Percentiles rank a stretch among this genome's conserved stretches.
Conservation (phyloP, 2,329 filamentous ascomycete species). For the Boeremia exigua region DNA sequence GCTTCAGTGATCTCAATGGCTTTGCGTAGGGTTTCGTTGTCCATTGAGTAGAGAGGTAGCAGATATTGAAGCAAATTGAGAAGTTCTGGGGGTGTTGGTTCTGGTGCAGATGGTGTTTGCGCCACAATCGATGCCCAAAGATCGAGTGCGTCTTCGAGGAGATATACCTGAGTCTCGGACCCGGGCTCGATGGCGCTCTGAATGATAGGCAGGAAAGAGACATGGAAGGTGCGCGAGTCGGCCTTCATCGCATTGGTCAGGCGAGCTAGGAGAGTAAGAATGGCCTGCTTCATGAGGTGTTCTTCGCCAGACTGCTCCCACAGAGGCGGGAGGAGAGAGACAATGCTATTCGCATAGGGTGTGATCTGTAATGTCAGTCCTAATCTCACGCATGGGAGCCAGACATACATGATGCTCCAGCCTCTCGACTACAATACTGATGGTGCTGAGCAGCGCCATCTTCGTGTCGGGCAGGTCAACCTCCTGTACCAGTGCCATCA, state of each 20-base stretch:
- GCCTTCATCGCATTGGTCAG: constrained; percentile 85
- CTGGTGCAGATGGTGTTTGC: constrained; percentile 57
- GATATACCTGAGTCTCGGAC: constrained; percentile 69
- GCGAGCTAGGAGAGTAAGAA: constrained; percentile 82
- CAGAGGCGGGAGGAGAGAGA: constrained; percentile 77
- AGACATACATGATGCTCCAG: constrained; percentile 72
- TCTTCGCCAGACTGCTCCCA: constrained; percentile 89
- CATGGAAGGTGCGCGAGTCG: constrained; percentile 78
- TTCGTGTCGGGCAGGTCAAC: constrained; percentile 87
- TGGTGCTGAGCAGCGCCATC: constrained; percentile 85
- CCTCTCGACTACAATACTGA: constrained; percentile 78
- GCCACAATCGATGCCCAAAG: constrained; percentile 81
- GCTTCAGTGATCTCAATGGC: constrained; percentile 58
- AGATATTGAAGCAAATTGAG: constrained; percentile 53
- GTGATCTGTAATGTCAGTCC: constrained; percentile 54
- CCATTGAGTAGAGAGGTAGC: constrained; percentile 56
- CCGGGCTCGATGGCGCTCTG: constrained; percentile 77
- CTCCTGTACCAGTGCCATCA: constrained; percentile 80
- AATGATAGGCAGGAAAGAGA: constrained; percentile 81
- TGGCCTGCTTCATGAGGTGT: constrained; percentile 91
- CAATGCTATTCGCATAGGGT: constrained; percentile 77
- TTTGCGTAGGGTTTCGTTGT: constrained; percentile 56
- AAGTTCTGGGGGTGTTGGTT: constrained; percentile 51
- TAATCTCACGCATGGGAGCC: accelerated
- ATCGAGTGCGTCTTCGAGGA: constrained; percentile 90